phyloP scores from a whole-genome alignment of 192 early-diverging fungal species.

The Podila epicladia region DNA sequence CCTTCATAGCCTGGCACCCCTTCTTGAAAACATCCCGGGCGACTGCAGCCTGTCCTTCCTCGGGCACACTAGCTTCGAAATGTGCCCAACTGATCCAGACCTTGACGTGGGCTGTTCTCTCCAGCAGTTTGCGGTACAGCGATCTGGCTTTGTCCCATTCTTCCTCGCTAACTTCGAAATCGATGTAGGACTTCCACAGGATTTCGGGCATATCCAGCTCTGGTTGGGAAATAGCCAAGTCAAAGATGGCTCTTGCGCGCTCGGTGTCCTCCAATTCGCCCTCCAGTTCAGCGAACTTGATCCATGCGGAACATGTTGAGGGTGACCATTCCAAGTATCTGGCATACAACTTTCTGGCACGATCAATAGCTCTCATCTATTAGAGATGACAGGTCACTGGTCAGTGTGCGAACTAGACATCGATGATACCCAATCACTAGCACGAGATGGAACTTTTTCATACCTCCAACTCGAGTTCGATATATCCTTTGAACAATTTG shows the following conservation, averaged over 20 bases:
- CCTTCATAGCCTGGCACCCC: conserved; percentile 76
- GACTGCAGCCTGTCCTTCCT: conserved; percentile 58
- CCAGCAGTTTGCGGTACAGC: conserved; percentile 87
- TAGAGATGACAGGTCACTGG: conserved; percentile 1
- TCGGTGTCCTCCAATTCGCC: conserved; percentile 85
- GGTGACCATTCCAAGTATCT: conserved; percentile 93
- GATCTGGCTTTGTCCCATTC: conserved; percentile 82
- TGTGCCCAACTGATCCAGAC: conserved; percentile 96
- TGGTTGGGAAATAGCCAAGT: conserved; percentile 89
- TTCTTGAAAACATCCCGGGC: conserved; percentile 83
- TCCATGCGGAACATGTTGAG: conserved; percentile 92
- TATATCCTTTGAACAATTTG: conserved; percentile 94
- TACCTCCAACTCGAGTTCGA: conserved; percentile 90
- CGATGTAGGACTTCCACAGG: conserved; percentile 98
- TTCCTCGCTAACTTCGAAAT: conserved; percentile 89
- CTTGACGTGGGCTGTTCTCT: conserved; percentile 94
- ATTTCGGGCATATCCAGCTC: conserved; percentile 98
- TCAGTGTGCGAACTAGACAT: neutral
- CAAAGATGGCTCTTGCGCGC: conserved; percentile 87
- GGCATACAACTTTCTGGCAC: conserved; percentile 88
- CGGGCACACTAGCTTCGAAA: conserved; percentile 80
- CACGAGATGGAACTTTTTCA: neutral
- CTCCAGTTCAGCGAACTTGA: conserved; percentile 96
- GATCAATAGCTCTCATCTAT: conserved; percentile 91
- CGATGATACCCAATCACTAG: neutral